phyloP scores from a whole-genome alignment of 208 protist genomes.

The Leishmania lainsoni region DNA sequence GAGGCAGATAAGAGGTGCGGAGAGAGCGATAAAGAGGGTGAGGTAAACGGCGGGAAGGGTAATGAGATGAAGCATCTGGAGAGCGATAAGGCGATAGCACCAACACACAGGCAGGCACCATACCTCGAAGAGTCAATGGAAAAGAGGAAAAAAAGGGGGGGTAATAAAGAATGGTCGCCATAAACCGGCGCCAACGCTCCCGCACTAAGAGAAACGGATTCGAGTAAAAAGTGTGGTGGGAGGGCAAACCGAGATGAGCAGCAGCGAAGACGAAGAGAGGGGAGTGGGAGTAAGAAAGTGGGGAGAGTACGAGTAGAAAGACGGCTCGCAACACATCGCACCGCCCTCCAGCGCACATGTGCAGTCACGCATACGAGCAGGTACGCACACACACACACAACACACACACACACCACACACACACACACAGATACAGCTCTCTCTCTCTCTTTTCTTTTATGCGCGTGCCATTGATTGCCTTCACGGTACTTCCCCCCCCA shows the following conservation, averaged over 20 bases:
- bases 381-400: not conserved
- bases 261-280: too few relatives aligned
- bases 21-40: not conserved
- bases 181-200: not conserved
- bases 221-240: too few relatives aligned
- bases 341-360: not conserved
- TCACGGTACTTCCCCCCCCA: not conserved
- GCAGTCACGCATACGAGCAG: not conserved
- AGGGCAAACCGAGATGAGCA: too few relatives aligned
- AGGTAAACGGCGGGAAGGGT: too few relatives aligned
- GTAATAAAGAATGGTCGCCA: not conserved
- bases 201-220: too few relatives aligned
- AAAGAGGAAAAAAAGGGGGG: not conserved
- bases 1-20: not conserved
- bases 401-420: not conserved
- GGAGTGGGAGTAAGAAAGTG: too few relatives aligned
- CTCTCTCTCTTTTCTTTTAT: not conserved
- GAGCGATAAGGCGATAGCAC: not conserved
- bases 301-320: too few relatives aligned
- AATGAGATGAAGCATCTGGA: not conserved
- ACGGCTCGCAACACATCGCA: not conserved
- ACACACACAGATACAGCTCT: not conserved
- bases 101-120: not conserved
- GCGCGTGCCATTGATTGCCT: not conserved
- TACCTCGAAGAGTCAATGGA: not conserved